Percentiles rank a stretch among this genome's conserved stretches.
Conservation (phyloP, 345 rosid genomes). For the Fremontodendron californicum region DNA sequence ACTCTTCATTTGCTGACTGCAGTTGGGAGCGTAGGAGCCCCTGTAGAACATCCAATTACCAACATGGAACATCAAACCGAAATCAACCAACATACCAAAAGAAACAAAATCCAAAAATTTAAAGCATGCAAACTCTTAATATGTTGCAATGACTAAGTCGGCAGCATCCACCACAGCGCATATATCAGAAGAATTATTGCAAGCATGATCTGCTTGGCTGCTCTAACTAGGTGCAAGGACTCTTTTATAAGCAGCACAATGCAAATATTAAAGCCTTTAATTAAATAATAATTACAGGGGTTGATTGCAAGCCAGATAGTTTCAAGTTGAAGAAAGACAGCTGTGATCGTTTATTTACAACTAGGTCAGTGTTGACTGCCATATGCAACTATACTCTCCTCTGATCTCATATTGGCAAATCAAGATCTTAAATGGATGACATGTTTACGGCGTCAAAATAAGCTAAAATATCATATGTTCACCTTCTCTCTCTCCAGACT, state of each 20-base stretch:
- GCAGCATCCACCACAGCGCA: background rate
- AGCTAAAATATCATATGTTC: background rate
- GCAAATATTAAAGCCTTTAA: background rate
- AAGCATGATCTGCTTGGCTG: background rate
- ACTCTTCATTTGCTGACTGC: slow-evolving; percentile 82
- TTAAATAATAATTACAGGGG: background rate
- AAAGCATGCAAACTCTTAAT: background rate
- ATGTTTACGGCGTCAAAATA: background rate
- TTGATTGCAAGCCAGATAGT: background rate
- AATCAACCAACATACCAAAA: background rate
- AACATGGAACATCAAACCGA: background rate
- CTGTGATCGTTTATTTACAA: background rate
- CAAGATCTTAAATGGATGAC: slow-evolving; percentile 3
- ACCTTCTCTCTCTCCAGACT: slow-evolving; percentile 98
- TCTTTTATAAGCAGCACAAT: background rate
- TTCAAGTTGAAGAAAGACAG: background rate
- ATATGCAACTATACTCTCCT: background rate
- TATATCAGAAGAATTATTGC: slow-evolving; percentile 5
- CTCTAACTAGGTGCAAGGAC: background rate
- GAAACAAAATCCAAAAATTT: background rate
- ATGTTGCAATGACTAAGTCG: background rate
- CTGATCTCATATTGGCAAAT: background rate
- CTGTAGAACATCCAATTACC: slow-evolving; percentile 37
- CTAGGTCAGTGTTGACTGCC: background rate
- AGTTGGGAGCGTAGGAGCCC: slow-evolving; percentile 79